Base-by-base conservation (phyloP, 1,139 yeast species). In the Debaryomyces subglobosus region DNA sequence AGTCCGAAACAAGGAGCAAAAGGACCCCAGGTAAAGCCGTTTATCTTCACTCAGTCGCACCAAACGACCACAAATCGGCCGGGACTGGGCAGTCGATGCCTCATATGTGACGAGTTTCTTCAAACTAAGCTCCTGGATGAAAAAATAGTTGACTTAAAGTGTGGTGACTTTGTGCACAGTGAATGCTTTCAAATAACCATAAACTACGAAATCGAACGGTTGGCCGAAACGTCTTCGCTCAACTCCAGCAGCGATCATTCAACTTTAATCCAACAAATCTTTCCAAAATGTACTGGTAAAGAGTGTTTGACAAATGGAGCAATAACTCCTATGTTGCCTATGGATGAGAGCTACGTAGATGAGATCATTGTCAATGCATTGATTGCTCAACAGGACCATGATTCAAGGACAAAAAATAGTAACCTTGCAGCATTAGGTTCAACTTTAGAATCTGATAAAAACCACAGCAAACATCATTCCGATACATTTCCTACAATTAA, bases 101-200 rank as follows among this genome's bases (percentile, higher is more conserved):
- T 67, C 41, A 63, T 74, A 8, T 74, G 79, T 53, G 66, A 65
- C 12, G 79, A 74, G 47, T 54, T 60, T 9, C 59, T 74, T 12
- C 60, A 65, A 41, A 62, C 68, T 12, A 69, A 66, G 42, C 60
- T 74, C n/a, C 59, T 57, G 10, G 58, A 62, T n/a, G 79, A 74
- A 51, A 56, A 57, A 35, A 53, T 73, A 12, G 55, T 74, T 13
- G 64, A 65, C 36, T 62, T 74, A 38, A 53, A 54, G 21, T 74
- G 79, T 58, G 77, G 77, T 3, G 77, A 73, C 49, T 64, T 58
- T 44, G 58, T 71, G 24, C 79, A 74, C 51, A 69, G 69, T 38
- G 72, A 72, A 49, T 74, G 79, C 51, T 65, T 72, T 43, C 48
- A 25, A 23, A 48, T 53, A 7, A 41, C 48, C 4, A 23, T 51